Conservation (phyloP, 495 filamentous ascomycete species). For the Hypoxylon lenormandii region DNA sequence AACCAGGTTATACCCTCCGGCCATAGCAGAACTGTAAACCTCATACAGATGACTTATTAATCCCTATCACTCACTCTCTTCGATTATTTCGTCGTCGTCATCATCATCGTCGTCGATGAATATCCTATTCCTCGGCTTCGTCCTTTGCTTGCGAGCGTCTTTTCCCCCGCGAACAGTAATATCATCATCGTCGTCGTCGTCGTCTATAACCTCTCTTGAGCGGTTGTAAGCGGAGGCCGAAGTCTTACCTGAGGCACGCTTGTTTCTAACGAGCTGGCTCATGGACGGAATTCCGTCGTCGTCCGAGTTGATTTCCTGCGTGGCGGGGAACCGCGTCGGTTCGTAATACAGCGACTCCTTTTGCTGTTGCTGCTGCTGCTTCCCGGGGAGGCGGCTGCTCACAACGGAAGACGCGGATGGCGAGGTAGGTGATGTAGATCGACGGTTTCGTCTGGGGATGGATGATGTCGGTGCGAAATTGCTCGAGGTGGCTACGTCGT, state of each 20-base stretch:
- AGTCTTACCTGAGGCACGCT: slow-evolving; percentile 10
- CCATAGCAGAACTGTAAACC: slow-evolving; percentile 3
- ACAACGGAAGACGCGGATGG: slow-evolving; percentile 31
- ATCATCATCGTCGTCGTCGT: slow-evolving; percentile 11
- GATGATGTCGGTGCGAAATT: slow-evolving; percentile 41
- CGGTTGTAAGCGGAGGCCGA: slow-evolving; percentile 1
- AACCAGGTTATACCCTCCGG: not conserved
- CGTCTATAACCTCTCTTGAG: slow-evolving; percentile 6
- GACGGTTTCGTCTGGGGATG: slow-evolving; percentile 24
- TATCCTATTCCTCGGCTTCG: slow-evolving; percentile 13
- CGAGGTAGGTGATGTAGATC: slow-evolving; percentile 52
- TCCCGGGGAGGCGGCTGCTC: not conserved
- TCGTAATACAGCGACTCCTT: slow-evolving; percentile 49
- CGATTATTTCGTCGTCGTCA: slow-evolving; percentile 40
- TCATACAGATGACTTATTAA: slow-evolving; percentile 6
- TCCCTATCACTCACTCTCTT: slow-evolving; percentile 32
- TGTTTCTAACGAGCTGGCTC: slow-evolving; percentile 46
- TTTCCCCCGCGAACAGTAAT: slow-evolving; percentile 4
- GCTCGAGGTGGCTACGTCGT: slow-evolving; percentile 58
- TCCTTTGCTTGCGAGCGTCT: slow-evolving; percentile 12
- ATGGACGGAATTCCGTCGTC: slow-evolving; percentile 58
- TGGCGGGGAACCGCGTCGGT: slow-evolving; percentile 48
- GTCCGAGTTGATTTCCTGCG: slow-evolving; percentile 53
- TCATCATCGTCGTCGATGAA: slow-evolving; percentile 32
- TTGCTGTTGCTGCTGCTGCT: slow-evolving; percentile 9